These are phyloP conservation scores for Leptodermis oblonga DNA, from an alignment of 257 asterid genomes.

Conservation along the genomic window DNA sequence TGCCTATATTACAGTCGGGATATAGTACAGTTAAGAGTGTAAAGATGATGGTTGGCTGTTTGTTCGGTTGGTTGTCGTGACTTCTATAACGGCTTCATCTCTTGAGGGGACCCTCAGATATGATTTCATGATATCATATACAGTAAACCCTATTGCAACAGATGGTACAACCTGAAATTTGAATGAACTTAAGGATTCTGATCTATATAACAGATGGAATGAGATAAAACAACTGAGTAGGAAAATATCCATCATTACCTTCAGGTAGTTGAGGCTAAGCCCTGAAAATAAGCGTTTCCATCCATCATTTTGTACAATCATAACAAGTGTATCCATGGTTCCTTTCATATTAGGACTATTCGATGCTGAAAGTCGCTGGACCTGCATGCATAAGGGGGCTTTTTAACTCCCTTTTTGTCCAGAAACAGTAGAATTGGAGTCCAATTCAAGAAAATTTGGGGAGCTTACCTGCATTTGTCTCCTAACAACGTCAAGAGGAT, in stretches of 20 bases:
- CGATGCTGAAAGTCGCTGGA: slow-evolving; percentile 54
- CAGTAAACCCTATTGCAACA: slow-evolving; percentile 91
- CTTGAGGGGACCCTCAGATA: slow-evolving; percentile 74
- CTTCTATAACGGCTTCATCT: slow-evolving; percentile 50
- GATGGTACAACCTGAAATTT: slow-evolving; percentile 82
- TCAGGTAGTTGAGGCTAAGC: slow-evolving; percentile 90
- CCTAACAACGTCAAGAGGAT: slow-evolving; percentile 91
- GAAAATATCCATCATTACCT: slow-evolving; percentile 36
- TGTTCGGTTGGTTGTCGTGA: slow-evolving; percentile 22
- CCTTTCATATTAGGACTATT: slow-evolving; percentile 44
- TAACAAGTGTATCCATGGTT: slow-evolving; percentile 54
- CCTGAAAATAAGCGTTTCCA: slow-evolving; percentile 92
- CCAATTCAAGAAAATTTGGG: slow-evolving; percentile 4
- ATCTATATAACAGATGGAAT: not conserved
- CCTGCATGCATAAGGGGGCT: slow-evolving; percentile 44
- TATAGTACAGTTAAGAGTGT: slow-evolving; percentile 29
- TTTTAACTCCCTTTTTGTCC: not conserved
- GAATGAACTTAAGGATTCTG: slow-evolving; percentile 4
- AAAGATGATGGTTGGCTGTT: slow-evolving; percentile 38
- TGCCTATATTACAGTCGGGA: not conserved
- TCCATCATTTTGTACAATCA: slow-evolving; percentile 58
- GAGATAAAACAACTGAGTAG: not conserved
- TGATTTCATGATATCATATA: slow-evolving; percentile 76
- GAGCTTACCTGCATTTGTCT: slow-evolving; percentile 90
- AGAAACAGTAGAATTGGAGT: not conserved